phyloP scores from a whole-genome alignment of 495 filamentous ascomycete genomes.

The Tuber umbilicatum region DNA sequence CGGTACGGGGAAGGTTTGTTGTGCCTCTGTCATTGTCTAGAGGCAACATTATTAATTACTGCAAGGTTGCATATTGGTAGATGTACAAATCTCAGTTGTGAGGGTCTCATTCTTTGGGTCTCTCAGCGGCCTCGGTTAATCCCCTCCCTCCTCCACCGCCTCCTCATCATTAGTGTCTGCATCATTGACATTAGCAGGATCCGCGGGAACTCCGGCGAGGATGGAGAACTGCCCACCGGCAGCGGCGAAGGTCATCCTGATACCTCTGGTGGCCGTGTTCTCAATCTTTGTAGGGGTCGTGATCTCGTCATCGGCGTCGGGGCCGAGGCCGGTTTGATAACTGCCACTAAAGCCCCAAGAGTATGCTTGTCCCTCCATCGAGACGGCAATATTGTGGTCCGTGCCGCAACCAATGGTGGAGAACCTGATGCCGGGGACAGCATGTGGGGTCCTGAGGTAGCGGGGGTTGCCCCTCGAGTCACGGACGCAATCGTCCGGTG shows the following conservation, averaged over 20 bases:
- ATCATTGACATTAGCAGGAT: slow-evolving; percentile 6
- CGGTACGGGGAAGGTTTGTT: no score
- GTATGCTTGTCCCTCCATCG: slow-evolving; percentile 51
- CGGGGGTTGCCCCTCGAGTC: slow-evolving; percentile 45
- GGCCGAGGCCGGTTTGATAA: slow-evolving; percentile 61
- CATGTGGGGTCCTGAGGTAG: slow-evolving; percentile 31
- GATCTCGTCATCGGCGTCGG: slow-evolving; percentile 51
- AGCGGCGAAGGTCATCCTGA: slow-evolving; percentile 54
- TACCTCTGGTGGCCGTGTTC: slow-evolving; percentile 54
- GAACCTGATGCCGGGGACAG: slow-evolving; percentile 42
- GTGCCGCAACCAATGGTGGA: slow-evolving; percentile 47
- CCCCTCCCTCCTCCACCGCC: no score
- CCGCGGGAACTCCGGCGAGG: slow-evolving; percentile 45
- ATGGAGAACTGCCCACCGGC: slow-evolving; percentile 65
- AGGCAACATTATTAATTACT: no score
- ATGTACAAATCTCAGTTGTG: no score
- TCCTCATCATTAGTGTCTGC: no score
- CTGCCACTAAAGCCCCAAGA: slow-evolving; percentile 60
- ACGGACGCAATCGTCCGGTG: slow-evolving; percentile 53
- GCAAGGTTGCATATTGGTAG: no score
- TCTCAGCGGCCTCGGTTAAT: no score
- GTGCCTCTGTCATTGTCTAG: no score
- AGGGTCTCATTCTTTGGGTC: no score
- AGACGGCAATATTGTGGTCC: slow-evolving; percentile 58
- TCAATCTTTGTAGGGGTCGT: slow-evolving; percentile 54